These are phyloP conservation scores for Mycena olivaceomarginata DNA, from an alignment of 768 basidiomycete genomes.

Conservation along the genomic window DNA sequence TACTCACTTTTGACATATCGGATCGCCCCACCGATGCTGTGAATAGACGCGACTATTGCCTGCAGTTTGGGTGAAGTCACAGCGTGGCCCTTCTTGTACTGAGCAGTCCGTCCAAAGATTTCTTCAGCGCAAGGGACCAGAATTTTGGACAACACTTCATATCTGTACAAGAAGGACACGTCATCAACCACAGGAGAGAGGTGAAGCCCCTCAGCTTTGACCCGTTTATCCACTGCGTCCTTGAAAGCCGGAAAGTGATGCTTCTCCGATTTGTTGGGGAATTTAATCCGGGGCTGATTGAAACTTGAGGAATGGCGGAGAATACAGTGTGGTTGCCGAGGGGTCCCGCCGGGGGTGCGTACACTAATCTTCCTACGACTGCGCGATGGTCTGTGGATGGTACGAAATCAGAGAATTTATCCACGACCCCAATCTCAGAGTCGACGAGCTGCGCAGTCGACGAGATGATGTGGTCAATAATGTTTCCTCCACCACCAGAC, in stretches of 20 bases:
- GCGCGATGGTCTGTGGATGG: constrained; percentile 27
- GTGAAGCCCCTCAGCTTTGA: constrained; percentile 17
- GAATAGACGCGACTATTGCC: neutral
- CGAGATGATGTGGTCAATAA: constrained; percentile 22
- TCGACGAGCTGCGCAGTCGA: constrained; percentile 1
- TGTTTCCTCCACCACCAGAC: constrained; percentile 7
- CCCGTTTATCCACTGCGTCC: neutral
- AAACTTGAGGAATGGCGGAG: neutral
- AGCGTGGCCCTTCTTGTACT: constrained; percentile 5
- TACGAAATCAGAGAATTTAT: constrained; percentile 17
- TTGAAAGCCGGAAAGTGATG: constrained; percentile 4
- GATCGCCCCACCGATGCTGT: neutral
- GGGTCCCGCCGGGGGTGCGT: neutral
- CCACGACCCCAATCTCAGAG: constrained; percentile 19
- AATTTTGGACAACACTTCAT: constrained; percentile 10
- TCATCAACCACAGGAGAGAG: constrained; percentile 12
- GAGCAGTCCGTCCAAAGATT: constrained; percentile 3
- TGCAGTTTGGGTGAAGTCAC: constrained; percentile 19
- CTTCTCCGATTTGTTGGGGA: constrained; percentile 2
- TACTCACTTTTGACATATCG: constrained; percentile 28
- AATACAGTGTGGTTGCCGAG: neutral
- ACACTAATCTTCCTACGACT: constrained; percentile 3
- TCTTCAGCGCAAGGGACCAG: constrained; percentile 10
- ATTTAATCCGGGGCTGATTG: constrained; percentile 23
- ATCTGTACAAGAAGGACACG: neutral